Evolutionary conservation across 176 grass and related monocot genomes (phyloP).

Genomic region (Triticum monococcum): DNA sequence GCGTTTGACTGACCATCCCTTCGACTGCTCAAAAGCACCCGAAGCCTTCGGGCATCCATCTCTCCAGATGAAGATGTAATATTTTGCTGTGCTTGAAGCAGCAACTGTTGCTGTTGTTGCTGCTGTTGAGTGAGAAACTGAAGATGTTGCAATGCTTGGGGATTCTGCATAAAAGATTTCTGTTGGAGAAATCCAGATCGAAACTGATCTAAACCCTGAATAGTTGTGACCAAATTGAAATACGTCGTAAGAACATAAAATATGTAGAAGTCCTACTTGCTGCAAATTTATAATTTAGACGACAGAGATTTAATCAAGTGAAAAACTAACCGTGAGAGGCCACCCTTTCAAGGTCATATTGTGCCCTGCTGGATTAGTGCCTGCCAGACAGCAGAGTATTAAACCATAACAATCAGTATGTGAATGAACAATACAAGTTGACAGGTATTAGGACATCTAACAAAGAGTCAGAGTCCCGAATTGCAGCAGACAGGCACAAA

Average conservation of each 20-base stretch:
- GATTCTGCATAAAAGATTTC: conserved; percentile 69
- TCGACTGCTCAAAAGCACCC: conserved; percentile 61
- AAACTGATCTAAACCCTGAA: conserved; percentile 81
- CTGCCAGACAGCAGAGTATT: conserved; percentile 33
- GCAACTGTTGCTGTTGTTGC: conserved; percentile 70
- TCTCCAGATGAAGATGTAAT: conserved; percentile 48
- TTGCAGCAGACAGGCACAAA: not conserved
- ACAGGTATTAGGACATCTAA: conserved; percentile 11
- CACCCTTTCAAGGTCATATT: conserved; percentile 87
- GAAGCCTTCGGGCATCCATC: conserved; percentile 73
- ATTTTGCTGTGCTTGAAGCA: conserved; percentile 87
- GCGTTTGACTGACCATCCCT: conserved; percentile 55
- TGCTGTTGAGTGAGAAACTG: conserved; percentile 80
- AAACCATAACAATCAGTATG: not conserved
- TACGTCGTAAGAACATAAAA: conserved; percentile 7
- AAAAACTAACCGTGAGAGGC: conserved; percentile 58
- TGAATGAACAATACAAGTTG: not conserved
- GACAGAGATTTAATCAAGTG: conserved; percentile 11
- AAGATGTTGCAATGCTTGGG: conserved; percentile 73
- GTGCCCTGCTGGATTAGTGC: conserved; percentile 55
- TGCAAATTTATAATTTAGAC: conserved; percentile 22
- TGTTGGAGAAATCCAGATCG: conserved; percentile 77
- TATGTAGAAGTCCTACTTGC: not conserved
- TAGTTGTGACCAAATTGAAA: conserved; percentile 19
- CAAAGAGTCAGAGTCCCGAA: not conserved